Evolutionary conservation across 192 early-diverging fungal genomes (phyloP), one percentile per base, ranked within the genome.

Genomic region (Backusella australiensis): DNA sequence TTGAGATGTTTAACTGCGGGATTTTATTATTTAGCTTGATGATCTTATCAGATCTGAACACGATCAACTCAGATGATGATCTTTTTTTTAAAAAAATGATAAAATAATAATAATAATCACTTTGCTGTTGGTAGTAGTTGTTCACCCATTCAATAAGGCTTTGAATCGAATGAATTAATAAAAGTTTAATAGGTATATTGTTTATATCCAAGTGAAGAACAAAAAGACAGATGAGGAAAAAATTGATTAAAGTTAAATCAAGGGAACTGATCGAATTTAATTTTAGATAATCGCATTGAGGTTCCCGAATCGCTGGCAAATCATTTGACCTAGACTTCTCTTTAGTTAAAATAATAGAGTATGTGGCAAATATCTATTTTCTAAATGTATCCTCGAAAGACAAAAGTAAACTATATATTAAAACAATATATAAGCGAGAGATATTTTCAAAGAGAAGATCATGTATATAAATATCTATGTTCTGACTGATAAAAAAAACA

Each of bases 11-110:
- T 21, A 56, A 56, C 53, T 56, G 53, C 53, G 53, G 53, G 21
- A 56, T 56, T 56, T 53, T 53, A 21, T 56, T 56, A 56, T 56
- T 56, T 56, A 23, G 21, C 9, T 56, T 56, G 53, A 56, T 56
- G 53, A 56, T 56, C 53, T 56, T 56, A 56, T 56, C 53, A 56
- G 53, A 56, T 56, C 53, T 56, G 21, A 56, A 56, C 53, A 56
- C 53, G n/a, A 44, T 44, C 42, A 44, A 44, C 15, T 44, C 42
- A 56, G 53, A 56, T 56, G 53, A 56, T 56, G 53, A 9, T 21
- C 8, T 21, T 21, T 23, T 56, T 21, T 56, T 56, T 56, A 23
- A 56, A 4, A 44, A 11, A 32, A 32, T 32, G 29, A 44, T 15
- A 44, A 44, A 15, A 44, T 14, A 44, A 17, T 44, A 44, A 32